phyloP scores from a whole-genome alignment of 2,329 filamentous ascomycete species.

The Phaeosphaeriaceae sp. region DNA sequence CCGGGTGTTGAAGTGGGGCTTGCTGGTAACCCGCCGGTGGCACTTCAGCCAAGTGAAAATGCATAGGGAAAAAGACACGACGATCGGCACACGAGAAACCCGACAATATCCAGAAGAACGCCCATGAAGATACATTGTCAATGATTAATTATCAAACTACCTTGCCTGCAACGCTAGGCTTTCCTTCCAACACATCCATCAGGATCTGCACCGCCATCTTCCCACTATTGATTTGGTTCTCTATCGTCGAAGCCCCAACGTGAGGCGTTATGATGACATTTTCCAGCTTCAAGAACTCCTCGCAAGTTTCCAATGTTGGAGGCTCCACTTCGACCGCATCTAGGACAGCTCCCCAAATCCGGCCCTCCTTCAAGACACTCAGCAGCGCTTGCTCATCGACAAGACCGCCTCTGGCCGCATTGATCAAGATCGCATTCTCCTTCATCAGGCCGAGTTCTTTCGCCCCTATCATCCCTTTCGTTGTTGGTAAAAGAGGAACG shows the following conservation, averaged over 20 bases:
- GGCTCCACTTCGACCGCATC: slow-evolving; percentile 4
- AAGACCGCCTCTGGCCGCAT: slow-evolving; percentile 54
- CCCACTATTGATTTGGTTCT: slow-evolving; percentile 2
- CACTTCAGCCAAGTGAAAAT: too few relatives aligned
- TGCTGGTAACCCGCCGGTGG: too few relatives aligned
- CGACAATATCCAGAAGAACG: too few relatives aligned
- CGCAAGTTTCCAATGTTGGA: slow-evolving; percentile 1
- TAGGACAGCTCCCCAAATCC: slow-evolving; percentile 48
- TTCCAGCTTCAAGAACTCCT: background rate
- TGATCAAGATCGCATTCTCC: slow-evolving; percentile 47
- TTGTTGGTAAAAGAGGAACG: slow-evolving; percentile 3
- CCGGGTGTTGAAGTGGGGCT: too few relatives aligned
- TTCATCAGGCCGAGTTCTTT: slow-evolving; percentile 3
- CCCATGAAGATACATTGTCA: too few relatives aligned
- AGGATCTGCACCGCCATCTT: slow-evolving; percentile 15
- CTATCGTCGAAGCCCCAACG: slow-evolving; percentile 3
- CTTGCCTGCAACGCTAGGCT: background rate
- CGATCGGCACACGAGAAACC: too few relatives aligned
- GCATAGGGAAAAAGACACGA: too few relatives aligned
- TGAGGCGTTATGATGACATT: slow-evolving; percentile 3
- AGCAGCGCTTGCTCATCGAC: slow-evolving; percentile 56
- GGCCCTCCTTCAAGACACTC: slow-evolving; percentile 46
- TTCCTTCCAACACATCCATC: background rate
- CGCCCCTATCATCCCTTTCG: slow-evolving; percentile 1
- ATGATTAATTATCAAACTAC: background rate